These are phyloP conservation scores for Solanum piurae DNA, from an alignment of 257 asterid species.

Conservation along the genomic window DNA sequence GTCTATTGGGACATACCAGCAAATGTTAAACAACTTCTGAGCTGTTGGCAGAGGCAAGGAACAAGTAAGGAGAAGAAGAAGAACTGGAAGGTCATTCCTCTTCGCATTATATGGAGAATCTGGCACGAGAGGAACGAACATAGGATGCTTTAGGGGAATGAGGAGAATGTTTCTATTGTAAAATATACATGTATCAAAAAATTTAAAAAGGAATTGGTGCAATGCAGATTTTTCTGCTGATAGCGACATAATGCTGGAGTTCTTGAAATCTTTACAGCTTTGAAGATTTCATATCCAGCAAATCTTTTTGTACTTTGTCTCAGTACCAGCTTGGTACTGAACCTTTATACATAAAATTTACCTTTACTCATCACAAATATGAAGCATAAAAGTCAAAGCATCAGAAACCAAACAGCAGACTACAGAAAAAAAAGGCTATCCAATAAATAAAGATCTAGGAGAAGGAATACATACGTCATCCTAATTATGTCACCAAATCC, in stretches of 20 bases:
- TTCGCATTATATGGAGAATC: not conserved
- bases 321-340: not conserved
- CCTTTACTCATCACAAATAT: not conserved
- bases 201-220: not conserved
- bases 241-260: not conserved
- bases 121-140: not conserved
- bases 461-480: conserved; percentile 2
- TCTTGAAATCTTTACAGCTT: not conserved
- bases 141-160: not conserved
- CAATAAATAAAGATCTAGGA: not conserved
- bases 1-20: not conserved
- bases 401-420: not conserved
- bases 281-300: not conserved
- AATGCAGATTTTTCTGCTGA: not conserved
- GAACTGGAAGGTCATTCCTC: not conserved
- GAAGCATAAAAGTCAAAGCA: not conserved
- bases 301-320: not conserved
- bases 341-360: not conserved
- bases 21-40: not conserved
- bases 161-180: not conserved
- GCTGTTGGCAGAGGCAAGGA: not conserved
- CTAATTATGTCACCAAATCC: conserved; percentile 1
- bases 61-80: not conserved
- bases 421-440: not conserved
- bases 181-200: not conserved